Evolutionary conservation across 345 rosid species (phyloP).

Genomic region (Clausena lansium): DNA sequence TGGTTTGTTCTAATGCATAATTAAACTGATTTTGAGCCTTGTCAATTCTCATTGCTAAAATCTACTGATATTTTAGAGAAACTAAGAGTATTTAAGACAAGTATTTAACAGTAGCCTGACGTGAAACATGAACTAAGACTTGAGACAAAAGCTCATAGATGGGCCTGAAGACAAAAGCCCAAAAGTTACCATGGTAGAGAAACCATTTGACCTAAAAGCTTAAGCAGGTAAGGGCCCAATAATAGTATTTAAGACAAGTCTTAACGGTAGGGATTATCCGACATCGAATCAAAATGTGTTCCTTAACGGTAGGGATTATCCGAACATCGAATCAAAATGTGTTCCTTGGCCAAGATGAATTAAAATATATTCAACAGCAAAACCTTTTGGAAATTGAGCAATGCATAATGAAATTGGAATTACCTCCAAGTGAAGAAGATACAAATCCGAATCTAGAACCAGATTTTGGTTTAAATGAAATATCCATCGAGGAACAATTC

Average conservation of each 20-base stretch:
- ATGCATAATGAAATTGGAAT: not conserved
- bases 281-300: not conserved
- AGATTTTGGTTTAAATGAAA: conserved; percentile 40
- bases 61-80: too few species aligned
- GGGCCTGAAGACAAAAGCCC: too few species aligned
- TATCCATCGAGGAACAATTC: conserved; percentile 45
- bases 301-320: not conserved
- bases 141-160: too few species aligned
- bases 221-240: too few species aligned
- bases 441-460: conserved; percentile 44
- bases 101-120: too few species aligned
- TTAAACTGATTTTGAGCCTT: not conserved
- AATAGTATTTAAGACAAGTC: too few species aligned
- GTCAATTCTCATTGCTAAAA: too few species aligned
- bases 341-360: not conserved
- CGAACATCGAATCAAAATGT: not conserved
- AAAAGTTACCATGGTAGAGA: too few species aligned
- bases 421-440: conserved; percentile 50
- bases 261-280: not conserved
- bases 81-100: too few species aligned
- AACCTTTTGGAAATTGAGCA: not conserved
- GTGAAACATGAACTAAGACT: too few species aligned
- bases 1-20: not conserved
- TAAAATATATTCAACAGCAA: not conserved
- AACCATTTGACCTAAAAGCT: too few species aligned